Conservation (phyloP, 2,329 filamentous ascomycete genomes). For the Botrytis medusae region DNA sequence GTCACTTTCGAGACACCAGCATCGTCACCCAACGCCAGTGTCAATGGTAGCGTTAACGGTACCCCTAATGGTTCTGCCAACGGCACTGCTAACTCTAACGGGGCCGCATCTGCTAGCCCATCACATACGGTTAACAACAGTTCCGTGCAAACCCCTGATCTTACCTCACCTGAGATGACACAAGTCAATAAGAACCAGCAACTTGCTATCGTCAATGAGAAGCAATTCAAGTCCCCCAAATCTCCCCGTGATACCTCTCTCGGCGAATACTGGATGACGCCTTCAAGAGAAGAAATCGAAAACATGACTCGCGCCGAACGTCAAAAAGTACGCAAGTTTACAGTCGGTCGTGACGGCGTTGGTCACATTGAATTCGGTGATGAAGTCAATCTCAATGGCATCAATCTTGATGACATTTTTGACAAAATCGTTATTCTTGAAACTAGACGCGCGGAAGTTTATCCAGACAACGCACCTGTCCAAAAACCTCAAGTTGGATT, state of each 20-base stretch:
- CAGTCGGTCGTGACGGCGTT: slow-evolving; percentile 77
- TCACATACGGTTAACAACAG: slow-evolving; percentile 41
- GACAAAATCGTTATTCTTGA: slow-evolving; percentile 74
- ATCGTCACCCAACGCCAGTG: slow-evolving; percentile 32
- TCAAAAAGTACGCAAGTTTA: slow-evolving; percentile 70
- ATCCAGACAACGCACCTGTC: slow-evolving; percentile 57
- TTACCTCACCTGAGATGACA: slow-evolving; percentile 63
- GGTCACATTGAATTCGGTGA: slow-evolving; percentile 80
- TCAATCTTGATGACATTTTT: slow-evolving; percentile 78
- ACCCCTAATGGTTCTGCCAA: slow-evolving; percentile 42
- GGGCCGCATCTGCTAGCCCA: slow-evolving; percentile 31
- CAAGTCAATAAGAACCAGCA: slow-evolving; percentile 67
- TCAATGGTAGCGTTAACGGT: slow-evolving; percentile 40
- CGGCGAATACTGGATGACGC: slow-evolving; percentile 86
- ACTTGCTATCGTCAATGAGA: slow-evolving; percentile 75
- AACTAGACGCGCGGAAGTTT: slow-evolving; percentile 82
- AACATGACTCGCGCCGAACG: slow-evolving; percentile 79
- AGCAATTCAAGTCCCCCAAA: slow-evolving; percentile 44
- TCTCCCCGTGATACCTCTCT: slow-evolving; percentile 38
- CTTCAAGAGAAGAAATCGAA: slow-evolving; percentile 70
- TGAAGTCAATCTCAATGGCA: slow-evolving; percentile 76
- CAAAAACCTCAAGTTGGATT: slow-evolving; percentile 83
- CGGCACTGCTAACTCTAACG: slow-evolving; percentile 47
- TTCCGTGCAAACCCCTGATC: slow-evolving; percentile 56
- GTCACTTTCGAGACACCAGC: slow-evolving; percentile 76